These are phyloP conservation scores for Sonneratia caseolaris DNA, from an alignment of 345 rosid genomes.

Conservation along the genomic window DNA sequence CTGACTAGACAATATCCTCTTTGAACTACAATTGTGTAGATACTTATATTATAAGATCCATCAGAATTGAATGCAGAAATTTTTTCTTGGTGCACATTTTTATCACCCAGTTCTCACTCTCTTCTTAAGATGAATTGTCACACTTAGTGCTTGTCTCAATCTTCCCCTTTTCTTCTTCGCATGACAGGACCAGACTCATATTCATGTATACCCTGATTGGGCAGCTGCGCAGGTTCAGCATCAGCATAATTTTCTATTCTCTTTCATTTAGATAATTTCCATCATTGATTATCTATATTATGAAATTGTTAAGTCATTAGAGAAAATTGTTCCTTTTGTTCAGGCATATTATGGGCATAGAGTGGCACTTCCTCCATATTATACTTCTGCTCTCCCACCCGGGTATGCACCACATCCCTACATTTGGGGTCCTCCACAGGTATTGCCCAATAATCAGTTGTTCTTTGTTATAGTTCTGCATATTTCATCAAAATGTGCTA, in stretches of 20 bases:
- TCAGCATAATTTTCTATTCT: not conserved
- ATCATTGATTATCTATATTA: not conserved
- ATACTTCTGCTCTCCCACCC: conserved; percentile 64
- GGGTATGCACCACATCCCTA: conserved; percentile 79
- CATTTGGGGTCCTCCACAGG: conserved; percentile 93
- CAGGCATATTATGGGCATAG: conserved; percentile 92
- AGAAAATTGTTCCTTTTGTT: conserved; percentile 3
- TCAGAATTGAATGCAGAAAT: not conserved
- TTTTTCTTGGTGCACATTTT: not conserved
- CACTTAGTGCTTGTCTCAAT: not conserved
- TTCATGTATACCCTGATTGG: conserved; percentile 86
- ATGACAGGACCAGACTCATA: conserved; percentile 62
- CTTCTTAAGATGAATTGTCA: not conserved
- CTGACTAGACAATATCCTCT: not conserved
- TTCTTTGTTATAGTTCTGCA: not conserved
- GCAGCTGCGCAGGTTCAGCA: conserved; percentile 74
- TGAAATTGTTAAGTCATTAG: not conserved
- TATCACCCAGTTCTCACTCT: not conserved
- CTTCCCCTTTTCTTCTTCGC: conserved; percentile 5
- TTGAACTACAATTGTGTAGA: too few species aligned
- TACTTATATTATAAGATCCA: not conserved
- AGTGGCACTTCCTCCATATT: conserved; percentile 70
- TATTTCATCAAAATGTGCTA: not conserved
- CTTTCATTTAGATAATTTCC: not conserved
- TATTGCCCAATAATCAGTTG: conserved; percentile 14